A percentile compares a stretch with the other conserved stretches of the same genome.
phyloP scores from a whole-genome alignment of 208 protist species.

The Porcisia deanei region DNA sequence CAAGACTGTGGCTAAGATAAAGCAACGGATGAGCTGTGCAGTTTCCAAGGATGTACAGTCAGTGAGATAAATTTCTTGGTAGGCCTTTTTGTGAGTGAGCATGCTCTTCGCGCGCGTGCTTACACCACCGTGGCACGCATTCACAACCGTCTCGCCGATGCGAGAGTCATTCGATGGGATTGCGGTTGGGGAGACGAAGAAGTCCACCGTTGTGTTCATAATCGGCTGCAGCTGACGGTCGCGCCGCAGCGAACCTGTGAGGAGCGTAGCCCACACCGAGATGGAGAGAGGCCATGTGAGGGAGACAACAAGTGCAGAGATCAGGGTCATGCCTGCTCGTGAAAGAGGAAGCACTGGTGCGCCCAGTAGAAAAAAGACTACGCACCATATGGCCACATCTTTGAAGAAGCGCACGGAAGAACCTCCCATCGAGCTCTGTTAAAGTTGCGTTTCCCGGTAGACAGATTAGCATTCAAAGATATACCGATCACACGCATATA shows the following conservation, averaged over 20 bases:
- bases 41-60: not conserved
- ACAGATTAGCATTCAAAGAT: not conserved
- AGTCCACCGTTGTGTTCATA: constrained; percentile 10
- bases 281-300: constrained; percentile 26
- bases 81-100: not conserved
- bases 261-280: not conserved
- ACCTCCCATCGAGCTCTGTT: not conserved
- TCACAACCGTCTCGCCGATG: not conserved
- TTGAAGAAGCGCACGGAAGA: not conserved
- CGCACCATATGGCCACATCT: constrained; percentile 21
- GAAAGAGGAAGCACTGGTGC: constrained; percentile 15
- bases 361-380: constrained; percentile 28
- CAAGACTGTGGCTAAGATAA: constrained; percentile 35
- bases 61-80: not conserved
- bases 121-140: not conserved
- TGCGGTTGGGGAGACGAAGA: constrained; percentile 9
- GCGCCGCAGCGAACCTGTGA: constrained; percentile 3
- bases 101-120: not conserved
- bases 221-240: constrained; percentile 5
- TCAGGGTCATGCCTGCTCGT: constrained; percentile 8
- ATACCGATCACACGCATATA: not conserved
- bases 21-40: constrained; percentile 18
- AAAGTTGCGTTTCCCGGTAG: not conserved
- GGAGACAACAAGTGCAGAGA: constrained; percentile 14
- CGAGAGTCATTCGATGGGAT: not conserved